Base-by-base conservation (phyloP, 1,284 basidiomycete species). In the Rhodotorula sp. region DNA sequence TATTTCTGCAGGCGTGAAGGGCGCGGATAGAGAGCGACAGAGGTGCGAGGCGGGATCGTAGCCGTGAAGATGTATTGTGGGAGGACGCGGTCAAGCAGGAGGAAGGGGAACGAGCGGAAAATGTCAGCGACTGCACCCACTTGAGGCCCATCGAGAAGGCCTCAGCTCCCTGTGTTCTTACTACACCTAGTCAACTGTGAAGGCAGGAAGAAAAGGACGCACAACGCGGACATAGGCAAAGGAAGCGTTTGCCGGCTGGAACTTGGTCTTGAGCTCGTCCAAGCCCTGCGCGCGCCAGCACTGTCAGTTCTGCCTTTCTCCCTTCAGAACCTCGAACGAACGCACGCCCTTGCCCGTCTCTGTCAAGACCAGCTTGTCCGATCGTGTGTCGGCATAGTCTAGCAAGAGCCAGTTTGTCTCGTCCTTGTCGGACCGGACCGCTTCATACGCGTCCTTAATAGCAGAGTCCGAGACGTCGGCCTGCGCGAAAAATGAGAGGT, bases 161-260 rank as follows among this genome's bases (percentile, higher is more conserved):
- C n/a, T n/a, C n/a, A n/a, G n/a, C n/a, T n/a, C n/a, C n/a, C n/a
- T n/a, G n/a, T n/a, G n/a, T n/a, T n/a, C n/a, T n/a, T n/a, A n/a
- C n/a, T 2, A 27, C 32, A 39, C 19, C 17, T 20, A 8, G 24
- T 13, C 0, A n/a, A 36, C 15, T 36, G 2, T 8, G 15, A 19
- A 19, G 47, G 22, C n/a, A 44, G 55, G 13, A 49, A 8, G 29
- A 59, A 17, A 27, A 29, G 7, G 30, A 67, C 71, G 49, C 11
- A 72, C 66, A 20, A 75, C 64, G 30, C 68, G 59, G 4, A 67
- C 64, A 55, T 75, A 75, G 5, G 59, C 74, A 51, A 75, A 75
- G n/a, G 56, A 57, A 2, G 71, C 74, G 34, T 59, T 62, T 17
- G 59, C 62, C 11, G 71, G 67, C 36, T 58, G 46, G 39, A 75